These are phyloP conservation scores for Coccomyxa subellipsoidea DNA, from an alignment of 163 green algal genomes.

Conservation along the genomic window DNA sequence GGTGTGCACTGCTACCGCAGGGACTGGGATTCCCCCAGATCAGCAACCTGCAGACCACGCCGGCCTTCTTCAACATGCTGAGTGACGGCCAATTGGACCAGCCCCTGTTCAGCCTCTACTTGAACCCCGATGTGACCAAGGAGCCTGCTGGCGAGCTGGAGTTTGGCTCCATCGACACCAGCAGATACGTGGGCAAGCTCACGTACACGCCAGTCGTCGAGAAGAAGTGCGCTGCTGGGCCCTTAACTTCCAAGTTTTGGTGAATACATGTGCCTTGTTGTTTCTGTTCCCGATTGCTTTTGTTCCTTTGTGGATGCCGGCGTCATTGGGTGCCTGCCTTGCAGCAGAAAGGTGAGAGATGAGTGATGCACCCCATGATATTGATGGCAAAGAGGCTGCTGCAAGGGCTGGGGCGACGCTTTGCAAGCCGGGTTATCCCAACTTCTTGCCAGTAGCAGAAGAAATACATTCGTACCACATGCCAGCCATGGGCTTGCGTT, in stretches of 20 bases:
- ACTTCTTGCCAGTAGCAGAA: too few species aligned
- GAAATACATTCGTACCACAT: too few species aligned
- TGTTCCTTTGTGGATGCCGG: too few species aligned
- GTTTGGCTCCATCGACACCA: slow-evolving; percentile 10
- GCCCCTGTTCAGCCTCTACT: slow-evolving; percentile 10
- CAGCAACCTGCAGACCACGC: slow-evolving; percentile 12
- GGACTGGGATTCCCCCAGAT: slow-evolving; percentile 18
- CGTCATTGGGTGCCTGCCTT: too few species aligned
- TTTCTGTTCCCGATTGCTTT: too few species aligned
- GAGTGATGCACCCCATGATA: too few species aligned
- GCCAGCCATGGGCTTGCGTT: too few species aligned
- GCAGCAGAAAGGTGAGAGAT: too few species aligned
- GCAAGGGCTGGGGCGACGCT: too few species aligned
- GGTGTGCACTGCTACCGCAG: not conserved
- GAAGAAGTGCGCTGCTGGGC: not conserved
- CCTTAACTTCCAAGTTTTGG: not conserved
- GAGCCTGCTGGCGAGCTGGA: slow-evolving; percentile 8
- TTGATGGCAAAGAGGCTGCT: too few species aligned
- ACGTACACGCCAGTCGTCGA: not conserved
- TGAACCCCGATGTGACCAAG: slow-evolving; percentile 9
- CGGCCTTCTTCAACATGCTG: slow-evolving; percentile 29
- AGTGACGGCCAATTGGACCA: not conserved
- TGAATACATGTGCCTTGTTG: not conserved
- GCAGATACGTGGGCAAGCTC: not conserved
- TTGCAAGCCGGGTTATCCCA: too few species aligned